phyloP scores from a whole-genome alignment of 345 rosid genomes.

The Reutealis trisperma region DNA sequence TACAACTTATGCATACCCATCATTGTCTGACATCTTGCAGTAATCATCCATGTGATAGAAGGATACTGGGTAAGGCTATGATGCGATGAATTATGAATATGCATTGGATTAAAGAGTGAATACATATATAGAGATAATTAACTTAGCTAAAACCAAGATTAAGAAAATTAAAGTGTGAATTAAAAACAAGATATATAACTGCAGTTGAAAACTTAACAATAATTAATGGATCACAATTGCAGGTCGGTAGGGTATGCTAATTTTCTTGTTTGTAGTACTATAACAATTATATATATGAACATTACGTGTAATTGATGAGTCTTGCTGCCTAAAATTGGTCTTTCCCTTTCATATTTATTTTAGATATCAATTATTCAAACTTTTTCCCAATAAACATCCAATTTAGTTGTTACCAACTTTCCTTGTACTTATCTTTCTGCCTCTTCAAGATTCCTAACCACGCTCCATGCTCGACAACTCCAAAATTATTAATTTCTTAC shows the following conservation, averaged over 20 bases:
- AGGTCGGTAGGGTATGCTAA: neutral
- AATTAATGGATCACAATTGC: neutral
- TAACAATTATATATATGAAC: neutral
- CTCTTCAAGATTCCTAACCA: constrained; percentile 11
- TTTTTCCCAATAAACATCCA: neutral
- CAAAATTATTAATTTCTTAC: neutral
- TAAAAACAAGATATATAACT: neutral
- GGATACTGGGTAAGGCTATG: neutral
- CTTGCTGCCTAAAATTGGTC: neutral
- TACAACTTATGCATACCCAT: neutral
- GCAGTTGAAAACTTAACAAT: too few relatives aligned
- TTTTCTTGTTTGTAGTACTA: neutral
- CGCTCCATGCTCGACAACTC: neutral
- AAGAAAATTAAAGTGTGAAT: neutral
- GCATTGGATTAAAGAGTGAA: neutral
- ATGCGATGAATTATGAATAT: neutral
- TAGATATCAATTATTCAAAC: neutral
- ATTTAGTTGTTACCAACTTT: constrained; percentile 6
- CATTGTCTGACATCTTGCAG: neutral
- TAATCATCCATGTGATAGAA: neutral
- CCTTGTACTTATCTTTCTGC: neutral
- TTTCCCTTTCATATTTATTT: neutral
- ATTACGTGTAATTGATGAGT: neutral
- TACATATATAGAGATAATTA: too few relatives aligned
- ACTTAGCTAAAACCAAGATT: neutral